Conservation (phyloP, 2,329 filamentous ascomycete species). For the Neofusicoccum kwambonambiense region DNA sequence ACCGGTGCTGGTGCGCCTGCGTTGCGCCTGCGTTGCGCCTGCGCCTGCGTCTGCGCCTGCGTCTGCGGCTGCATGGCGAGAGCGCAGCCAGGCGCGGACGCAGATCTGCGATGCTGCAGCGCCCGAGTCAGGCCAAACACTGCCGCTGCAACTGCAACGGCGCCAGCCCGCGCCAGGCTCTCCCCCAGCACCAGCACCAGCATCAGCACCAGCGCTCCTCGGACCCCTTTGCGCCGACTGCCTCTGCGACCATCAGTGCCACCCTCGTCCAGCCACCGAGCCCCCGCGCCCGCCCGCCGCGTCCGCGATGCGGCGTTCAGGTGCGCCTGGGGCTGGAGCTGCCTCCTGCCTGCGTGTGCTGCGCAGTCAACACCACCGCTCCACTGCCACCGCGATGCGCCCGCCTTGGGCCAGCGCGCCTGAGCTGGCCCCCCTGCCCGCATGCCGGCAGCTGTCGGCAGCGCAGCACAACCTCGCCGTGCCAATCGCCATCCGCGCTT, state of each 20-base stretch:
- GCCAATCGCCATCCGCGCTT: neutral
- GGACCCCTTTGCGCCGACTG: neutral
- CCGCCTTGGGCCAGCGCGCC: neutral
- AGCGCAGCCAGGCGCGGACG: too few species aligned
- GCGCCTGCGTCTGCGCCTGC: neutral
- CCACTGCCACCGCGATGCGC: neutral
- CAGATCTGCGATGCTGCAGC: too few species aligned
- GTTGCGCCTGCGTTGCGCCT: neutral
- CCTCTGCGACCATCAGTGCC: neutral
- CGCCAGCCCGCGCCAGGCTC: too few species aligned
- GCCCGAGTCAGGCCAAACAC: too few species aligned
- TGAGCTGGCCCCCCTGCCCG: too few species aligned
- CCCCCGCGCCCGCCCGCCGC: too few species aligned
- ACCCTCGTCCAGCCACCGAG: too few species aligned
- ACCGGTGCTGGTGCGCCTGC: neutral
- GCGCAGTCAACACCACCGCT: neutral
- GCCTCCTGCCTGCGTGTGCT: neutral
- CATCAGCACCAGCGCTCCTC: neutral
- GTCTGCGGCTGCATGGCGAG: too few species aligned
- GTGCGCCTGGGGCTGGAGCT: neutral
- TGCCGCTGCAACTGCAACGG: too few species aligned
- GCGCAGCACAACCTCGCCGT: neutral
- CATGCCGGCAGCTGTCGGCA: neutral
- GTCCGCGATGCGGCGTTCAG: too few species aligned
- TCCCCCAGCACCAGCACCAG: too few species aligned